Evolutionary conservation across 2,329 filamentous ascomycete genomes (phyloP).

Genomic region (Ophiostoma ips): DNA sequence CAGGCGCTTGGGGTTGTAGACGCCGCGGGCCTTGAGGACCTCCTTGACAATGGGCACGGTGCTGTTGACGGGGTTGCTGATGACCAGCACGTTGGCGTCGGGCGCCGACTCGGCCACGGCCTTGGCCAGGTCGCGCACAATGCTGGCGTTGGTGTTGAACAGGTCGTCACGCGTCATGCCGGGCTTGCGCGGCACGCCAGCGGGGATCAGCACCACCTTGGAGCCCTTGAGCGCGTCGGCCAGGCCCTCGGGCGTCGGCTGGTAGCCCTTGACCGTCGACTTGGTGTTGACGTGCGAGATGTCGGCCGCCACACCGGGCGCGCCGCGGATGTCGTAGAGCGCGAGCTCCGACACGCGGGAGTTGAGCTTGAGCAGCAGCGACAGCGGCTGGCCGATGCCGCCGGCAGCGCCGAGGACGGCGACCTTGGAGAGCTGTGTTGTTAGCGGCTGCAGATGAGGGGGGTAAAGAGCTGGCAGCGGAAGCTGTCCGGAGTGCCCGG

Average conservation of each 20-base stretch:
- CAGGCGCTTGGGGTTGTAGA: slow-evolving; percentile 98
- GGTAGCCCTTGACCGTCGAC: slow-evolving; percentile 83
- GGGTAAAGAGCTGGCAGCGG: not conserved
- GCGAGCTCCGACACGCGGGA: slow-evolving; percentile 84
- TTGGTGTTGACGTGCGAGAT: slow-evolving; percentile 99
- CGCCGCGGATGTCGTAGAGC: slow-evolving; percentile 94
- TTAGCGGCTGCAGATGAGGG: slow-evolving; percentile 3
- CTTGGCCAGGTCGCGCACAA: slow-evolving; percentile 96
- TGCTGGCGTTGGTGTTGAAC: slow-evolving; percentile 99
- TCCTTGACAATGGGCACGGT: slow-evolving; percentile 96
- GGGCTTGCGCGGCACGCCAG: slow-evolving; percentile 96
- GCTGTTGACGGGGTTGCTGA: slow-evolving; percentile 99
- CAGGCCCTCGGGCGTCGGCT: slow-evolving; percentile 62
- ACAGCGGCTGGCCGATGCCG: slow-evolving; percentile 97
- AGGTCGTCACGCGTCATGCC: slow-evolving; percentile 99
- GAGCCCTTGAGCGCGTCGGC: slow-evolving; percentile 67
- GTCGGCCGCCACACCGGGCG: slow-evolving; percentile 93
- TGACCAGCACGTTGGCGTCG: slow-evolving; percentile 91
- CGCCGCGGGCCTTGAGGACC: slow-evolving; percentile 86
- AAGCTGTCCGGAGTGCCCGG: not conserved
- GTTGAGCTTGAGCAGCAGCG: slow-evolving; percentile 97
- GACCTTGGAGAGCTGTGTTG: slow-evolving; percentile 69
- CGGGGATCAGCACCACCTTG: slow-evolving; percentile 93
- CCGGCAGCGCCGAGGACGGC: slow-evolving; percentile 91
- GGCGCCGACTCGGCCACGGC: slow-evolving; percentile 77